Evolutionary conservation across 352 stramenopile genomes (phyloP), one percentile per base, ranked within the genome.

Genomic region (Phytophthora tentaculata): DNA sequence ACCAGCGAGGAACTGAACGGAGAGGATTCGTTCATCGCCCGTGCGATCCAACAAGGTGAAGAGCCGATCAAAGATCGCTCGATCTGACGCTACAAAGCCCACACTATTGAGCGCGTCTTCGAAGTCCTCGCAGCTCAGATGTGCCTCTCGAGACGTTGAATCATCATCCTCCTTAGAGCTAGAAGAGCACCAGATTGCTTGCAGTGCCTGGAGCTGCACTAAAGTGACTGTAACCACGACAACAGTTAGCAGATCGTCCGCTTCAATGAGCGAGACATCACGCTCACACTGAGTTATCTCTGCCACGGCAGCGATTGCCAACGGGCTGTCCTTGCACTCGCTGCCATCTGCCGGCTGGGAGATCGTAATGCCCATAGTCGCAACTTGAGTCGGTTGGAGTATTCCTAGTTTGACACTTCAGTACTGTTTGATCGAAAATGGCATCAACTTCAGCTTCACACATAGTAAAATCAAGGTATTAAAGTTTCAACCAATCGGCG

Each of bases 31-130:
- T 5, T 88, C 84, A 39, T 90, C 81, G 0, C 81, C 81, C 0
- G 81, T 89, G 9, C 70, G 70, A 69, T 92, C 84, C 61, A 92
- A 55, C 37, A 92, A 71, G 13, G 71, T 83, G 48, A 92, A 89
- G 28, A 92, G 35, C 3, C 67, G 76, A 23, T 89, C 77, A 22
- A 89, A 73, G 48, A 92, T 84, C 10, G 64, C 68, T 26, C 79
- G 67, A 43, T 89, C 84, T 0, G 73, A 82, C 9, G 67, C 56
- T 3, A 63, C 73, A 55, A 92, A 80, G 23, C 80, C 69, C 45
- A 74, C 72, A 22, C 51, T 64, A n/a, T 88, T 71, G 2, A 92
- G 37, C 0, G 78, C 79, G 10, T 64, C 47, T 14, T 72, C 65
- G 49, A 90, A 90, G 6, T 71, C 60, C 1, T 60, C 62, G 17